Evolutionary conservation across 768 basidiomycete genomes (phyloP).

Genomic region (Gelatoporia subvermispora): DNA sequence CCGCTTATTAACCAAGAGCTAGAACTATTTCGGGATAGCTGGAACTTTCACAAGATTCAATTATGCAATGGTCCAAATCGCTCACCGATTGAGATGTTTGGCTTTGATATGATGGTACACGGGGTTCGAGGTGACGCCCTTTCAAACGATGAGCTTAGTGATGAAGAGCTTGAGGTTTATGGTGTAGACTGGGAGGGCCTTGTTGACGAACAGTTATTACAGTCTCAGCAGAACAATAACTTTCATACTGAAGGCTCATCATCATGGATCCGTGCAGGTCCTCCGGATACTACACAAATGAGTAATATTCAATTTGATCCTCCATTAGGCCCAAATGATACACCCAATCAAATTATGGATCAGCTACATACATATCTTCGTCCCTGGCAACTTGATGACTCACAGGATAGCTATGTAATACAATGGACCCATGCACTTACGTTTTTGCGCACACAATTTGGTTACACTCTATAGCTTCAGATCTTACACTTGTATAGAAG

Average conservation of each 20-base stretch:
- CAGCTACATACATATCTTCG: no score
- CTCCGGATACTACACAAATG: no score
- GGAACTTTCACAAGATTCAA: slow-evolving; percentile 19
- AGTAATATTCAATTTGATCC: no score
- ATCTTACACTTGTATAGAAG: no score
- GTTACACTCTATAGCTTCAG: no score
- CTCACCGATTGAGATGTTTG: slow-evolving; percentile 17
- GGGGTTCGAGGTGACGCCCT: slow-evolving; percentile 3
- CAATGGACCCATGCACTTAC: no score
- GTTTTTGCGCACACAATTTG: no score
- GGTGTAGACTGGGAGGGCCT: slow-evolving; percentile 12
- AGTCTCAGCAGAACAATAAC: slow-evolving; percentile 3
- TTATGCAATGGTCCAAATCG: slow-evolving; percentile 13
- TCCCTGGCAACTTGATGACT: no score
- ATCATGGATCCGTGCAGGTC: no score
- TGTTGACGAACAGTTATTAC: neutral
- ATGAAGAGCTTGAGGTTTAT: slow-evolving; percentile 7
- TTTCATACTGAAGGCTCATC: neutral
- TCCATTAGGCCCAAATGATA: no score
- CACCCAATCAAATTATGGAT: no score
- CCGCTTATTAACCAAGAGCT: slow-evolving; percentile 13
- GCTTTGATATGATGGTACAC: slow-evolving; percentile 15
- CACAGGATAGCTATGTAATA: no score
- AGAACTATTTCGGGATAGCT: slow-evolving; percentile 7
- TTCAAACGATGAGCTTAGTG: neutral